Percentiles rank a stretch among this genome's conserved stretches.
Conservation (phyloP, 495 filamentous ascomycete species). For the Cercophora newfieldiana region DNA sequence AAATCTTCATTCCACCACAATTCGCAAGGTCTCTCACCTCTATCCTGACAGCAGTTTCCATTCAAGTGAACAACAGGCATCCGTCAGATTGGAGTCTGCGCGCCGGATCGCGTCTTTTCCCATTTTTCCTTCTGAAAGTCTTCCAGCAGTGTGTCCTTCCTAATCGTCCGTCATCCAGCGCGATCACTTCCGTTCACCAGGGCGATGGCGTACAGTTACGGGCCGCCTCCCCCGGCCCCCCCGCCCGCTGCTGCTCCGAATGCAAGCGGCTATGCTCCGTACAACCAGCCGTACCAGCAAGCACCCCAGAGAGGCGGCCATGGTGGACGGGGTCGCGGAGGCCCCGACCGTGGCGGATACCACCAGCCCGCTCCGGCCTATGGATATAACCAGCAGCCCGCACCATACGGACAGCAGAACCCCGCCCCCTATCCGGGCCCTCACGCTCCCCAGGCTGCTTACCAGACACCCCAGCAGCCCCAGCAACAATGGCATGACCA, state of each 20-base stretch:
- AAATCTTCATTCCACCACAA: background rate
- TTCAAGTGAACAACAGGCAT: slow-evolving; percentile 12
- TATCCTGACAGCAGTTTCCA: background rate
- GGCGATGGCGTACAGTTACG: slow-evolving; percentile 51
- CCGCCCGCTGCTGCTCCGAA: slow-evolving; percentile 39
- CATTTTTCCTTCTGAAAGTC: slow-evolving; percentile 6
- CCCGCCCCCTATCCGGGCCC: slow-evolving; percentile 24
- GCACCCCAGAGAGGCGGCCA: slow-evolving; percentile 35
- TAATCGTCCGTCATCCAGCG: background rate
- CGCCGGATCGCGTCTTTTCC: background rate
- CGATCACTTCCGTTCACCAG: background rate
- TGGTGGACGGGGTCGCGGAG: slow-evolving; percentile 37
- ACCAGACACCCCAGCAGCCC: slow-evolving; percentile 26
- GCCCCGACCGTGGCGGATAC: slow-evolving; percentile 40
- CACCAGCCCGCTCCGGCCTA: slow-evolving; percentile 28
- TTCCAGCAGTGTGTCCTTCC: background rate
- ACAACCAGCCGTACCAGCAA: slow-evolving; percentile 38
- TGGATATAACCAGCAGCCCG: slow-evolving; percentile 26
- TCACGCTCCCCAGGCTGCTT: slow-evolving; percentile 27
- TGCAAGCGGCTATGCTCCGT: slow-evolving; percentile 35
- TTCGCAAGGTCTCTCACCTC: background rate
- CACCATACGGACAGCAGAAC: slow-evolving; percentile 28
- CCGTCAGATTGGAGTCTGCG: background rate
- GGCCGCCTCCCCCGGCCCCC: slow-evolving; percentile 57
- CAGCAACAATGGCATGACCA: slow-evolving; percentile 25